Conservation (phyloP, 2,329 filamentous ascomycete species). For the Colletotrichum navitas region DNA sequence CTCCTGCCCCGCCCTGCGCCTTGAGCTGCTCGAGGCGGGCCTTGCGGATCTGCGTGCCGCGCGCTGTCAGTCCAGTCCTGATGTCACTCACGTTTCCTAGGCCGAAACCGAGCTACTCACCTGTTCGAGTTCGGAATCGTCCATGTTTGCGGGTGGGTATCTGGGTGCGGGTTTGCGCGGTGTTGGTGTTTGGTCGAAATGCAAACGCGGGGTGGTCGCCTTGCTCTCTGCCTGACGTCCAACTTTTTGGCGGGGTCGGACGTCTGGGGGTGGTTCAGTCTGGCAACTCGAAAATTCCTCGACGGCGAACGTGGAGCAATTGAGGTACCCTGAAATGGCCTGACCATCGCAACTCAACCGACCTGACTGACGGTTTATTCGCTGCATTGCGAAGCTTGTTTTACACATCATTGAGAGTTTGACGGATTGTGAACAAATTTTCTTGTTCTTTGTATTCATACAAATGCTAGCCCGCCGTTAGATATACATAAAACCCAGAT, state of each 20-base stretch:
- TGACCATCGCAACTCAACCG: background rate
- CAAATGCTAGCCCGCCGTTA: slow-evolving; percentile 24
- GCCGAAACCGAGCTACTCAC: slow-evolving; percentile 43
- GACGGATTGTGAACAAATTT: background rate
- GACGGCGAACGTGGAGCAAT: background rate
- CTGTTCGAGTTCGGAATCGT: slow-evolving; percentile 60
- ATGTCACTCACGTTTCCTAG: background rate
- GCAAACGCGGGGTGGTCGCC: slow-evolving; percentile 34
- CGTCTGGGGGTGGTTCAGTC: slow-evolving; percentile 10
- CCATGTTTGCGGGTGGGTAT: slow-evolving; percentile 49
- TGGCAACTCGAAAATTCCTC: slow-evolving; percentile 27
- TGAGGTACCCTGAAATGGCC: background rate
- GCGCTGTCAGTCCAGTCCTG: slow-evolving; percentile 24
- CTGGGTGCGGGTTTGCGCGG: slow-evolving; percentile 18
- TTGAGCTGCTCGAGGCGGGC: slow-evolving; percentile 95
- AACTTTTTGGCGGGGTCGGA: slow-evolving; percentile 41
- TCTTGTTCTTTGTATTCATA: slow-evolving; percentile 9
- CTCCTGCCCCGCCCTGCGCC: slow-evolving; percentile 69
- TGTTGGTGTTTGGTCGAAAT: slow-evolving; percentile 35
- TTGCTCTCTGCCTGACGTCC: slow-evolving; percentile 29
- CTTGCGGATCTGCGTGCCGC: slow-evolving; percentile 78
- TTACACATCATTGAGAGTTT: background rate
- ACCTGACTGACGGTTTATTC: background rate
- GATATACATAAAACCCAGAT: slow-evolving; percentile 7
- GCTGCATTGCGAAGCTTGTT: background rate